phyloP scores from a whole-genome alignment of 148 eudicot species.

The Oxyria digyna region DNA sequence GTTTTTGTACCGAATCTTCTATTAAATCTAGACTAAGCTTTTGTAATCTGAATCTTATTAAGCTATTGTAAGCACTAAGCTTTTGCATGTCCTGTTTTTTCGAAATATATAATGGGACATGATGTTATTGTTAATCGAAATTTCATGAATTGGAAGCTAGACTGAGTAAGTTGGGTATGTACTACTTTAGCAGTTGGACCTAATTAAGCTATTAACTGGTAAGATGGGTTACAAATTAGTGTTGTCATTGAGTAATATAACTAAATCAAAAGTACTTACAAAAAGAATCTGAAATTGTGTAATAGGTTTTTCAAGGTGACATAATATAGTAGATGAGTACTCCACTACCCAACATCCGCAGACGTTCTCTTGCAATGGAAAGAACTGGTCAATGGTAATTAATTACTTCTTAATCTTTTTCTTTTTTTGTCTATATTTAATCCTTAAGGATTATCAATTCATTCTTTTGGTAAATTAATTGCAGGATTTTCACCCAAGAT shows the following conservation, averaged over 20 bases:
- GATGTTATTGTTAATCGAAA: too few species aligned
- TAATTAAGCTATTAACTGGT: too few species aligned
- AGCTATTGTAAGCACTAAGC: too few species aligned
- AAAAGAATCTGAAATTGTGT: neutral
- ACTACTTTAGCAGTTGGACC: neutral
- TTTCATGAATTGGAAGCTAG: too few species aligned
- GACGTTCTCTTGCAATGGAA: conserved; percentile 81
- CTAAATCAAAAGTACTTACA: neutral
- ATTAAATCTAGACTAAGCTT: too few species aligned
- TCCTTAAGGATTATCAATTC: too few species aligned
- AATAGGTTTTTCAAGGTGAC: neutral
- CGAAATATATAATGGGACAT: too few species aligned
- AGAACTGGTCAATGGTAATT: conserved; percentile 90
- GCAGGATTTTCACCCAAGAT: conserved; percentile 89
- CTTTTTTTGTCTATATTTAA: neutral
- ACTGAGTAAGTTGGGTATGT: neutral
- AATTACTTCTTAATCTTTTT: neutral
- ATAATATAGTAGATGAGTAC: conserved; percentile 33
- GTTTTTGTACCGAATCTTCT: too few species aligned
- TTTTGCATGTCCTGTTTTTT: too few species aligned
- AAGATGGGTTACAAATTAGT: too few species aligned
- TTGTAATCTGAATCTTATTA: too few species aligned
- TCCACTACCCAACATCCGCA: conserved; percentile 23
- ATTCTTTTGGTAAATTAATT: neutral
- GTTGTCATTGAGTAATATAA: neutral